Base-by-base conservation (phyloP, 305 asterid genomes). In the Stenogyne calaminthoides region DNA sequence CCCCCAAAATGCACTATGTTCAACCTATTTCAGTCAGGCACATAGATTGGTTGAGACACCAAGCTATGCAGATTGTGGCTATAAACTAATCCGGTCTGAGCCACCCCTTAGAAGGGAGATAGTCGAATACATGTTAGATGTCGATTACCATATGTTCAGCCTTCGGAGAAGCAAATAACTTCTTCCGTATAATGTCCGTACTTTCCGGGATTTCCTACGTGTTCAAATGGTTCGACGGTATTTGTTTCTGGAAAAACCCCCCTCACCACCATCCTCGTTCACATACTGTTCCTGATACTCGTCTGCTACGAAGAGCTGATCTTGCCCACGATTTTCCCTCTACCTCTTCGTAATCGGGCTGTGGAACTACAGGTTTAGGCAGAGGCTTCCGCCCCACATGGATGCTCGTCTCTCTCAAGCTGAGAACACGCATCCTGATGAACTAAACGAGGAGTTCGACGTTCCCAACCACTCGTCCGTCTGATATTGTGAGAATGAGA, bases 111-210 rank as follows among this genome's bases (percentile, higher is more conserved):
- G 94, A 66, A 79, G 84, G 79, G 99, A 95, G 78, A 80, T 75
- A 6, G 98, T 95, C 1, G 99, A 95, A 76, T 95, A 89, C 81
- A 89, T 95, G 98, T 73, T 92, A 66, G 99, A 95, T 71, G 98
- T 90, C 36, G 98, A 92, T 77, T 84, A 85, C 82, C 96, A 92
- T 65, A 86, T 91, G 88, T 92, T 82, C 63, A 95, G 97, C 81
- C 84, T 95, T 3, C 82, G 99, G 77, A 82, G 99, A 74, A 95
- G 99, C 88, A 95, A 90, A 84, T 22, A 90, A 92, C 79, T 92
- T 90, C 82, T 67, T 78, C 58, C 92, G 97, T 69, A 87, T 92
- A 70, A 85, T 95, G 96, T 81, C 88, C 4, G 93, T 95, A 32
- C 79, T 95, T 51, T 86, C 95, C 1, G 92, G 98, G 76, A 76